Base-by-base conservation (phyloP, 2,329 filamentous ascomycete genomes). In the Ceratocystis alfenasii region DNA sequence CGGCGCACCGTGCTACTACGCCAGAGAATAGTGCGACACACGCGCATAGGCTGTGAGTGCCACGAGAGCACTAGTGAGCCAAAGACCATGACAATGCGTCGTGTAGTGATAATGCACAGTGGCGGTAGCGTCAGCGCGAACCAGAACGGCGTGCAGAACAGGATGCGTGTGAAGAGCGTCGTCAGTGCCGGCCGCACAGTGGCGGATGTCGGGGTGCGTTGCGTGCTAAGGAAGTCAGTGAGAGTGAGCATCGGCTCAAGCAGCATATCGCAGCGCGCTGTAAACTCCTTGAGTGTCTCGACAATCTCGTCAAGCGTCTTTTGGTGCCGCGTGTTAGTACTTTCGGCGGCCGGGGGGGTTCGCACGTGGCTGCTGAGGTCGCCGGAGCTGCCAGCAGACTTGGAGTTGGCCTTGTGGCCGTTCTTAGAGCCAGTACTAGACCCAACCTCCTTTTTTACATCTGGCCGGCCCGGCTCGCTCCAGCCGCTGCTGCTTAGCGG, bases 291-390 rank as follows among this genome's bases (percentile, higher is more conserved):
- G 57, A 99, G 78, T 0, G 90, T 95, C 71, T 97, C 92, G 66
- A 99, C 89, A 68, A 99, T 99, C 77, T 99, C 94, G 74, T 99
- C 94, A 64, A 99, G 77, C 63, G 91, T 96, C 78, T 96, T 96
- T 72, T 96, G 90, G 71, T 94, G 89, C 68, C 87, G 86, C 53
- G 86, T 87, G 68, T 82, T 85, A 5, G 81, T 83, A 17, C 76
- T 73, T 71, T 90, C 89, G 7, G 80, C 81, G 28, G 53, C 33
- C 12, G 59, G 33, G 45, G 75, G 73, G 22, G 76, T 76, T n/a
- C 78, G 74, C 65, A 75, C 74, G 69, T 82, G 81, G 22, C 74
- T 74, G 17, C 70, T 65, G 7, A 66, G 61, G 33, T 63, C 67
- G 20, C 36, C 59, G 36, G 25, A 62, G 55, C 41, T 64, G 7